Conservation (phyloP, 495 filamentous ascomycete species). For the Penicillium cinerascens region DNA sequence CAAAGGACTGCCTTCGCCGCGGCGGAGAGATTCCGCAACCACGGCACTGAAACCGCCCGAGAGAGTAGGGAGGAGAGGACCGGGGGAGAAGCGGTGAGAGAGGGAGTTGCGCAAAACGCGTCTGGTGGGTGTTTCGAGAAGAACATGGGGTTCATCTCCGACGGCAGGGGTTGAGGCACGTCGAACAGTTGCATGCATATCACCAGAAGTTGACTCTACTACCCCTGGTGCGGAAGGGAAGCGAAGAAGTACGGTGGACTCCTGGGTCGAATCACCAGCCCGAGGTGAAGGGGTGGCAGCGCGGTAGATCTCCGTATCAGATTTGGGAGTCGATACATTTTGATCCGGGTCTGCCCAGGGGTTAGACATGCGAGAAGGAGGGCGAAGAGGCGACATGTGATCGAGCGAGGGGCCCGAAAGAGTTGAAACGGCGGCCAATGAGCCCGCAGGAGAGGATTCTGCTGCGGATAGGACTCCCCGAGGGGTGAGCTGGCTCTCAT, state of each 20-base stretch:
- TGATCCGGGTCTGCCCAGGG: constrained; percentile 37
- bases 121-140: constrained; percentile 33
- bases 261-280: constrained; percentile 6
- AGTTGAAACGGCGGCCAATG: constrained; percentile 30
- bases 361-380: constrained; percentile 38
- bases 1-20: constrained; percentile 43
- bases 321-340: constrained; percentile 10
- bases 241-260: constrained; percentile 39
- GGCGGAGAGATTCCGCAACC: constrained; percentile 59
- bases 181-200: constrained; percentile 3
- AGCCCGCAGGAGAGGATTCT: constrained; percentile 33
- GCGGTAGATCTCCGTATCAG: constrained; percentile 28
- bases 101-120: constrained; percentile 35
- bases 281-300: constrained; percentile 30
- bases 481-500: constrained; percentile 35
- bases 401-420: constrained; percentile 30
- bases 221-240: constrained; percentile 38
- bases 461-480: constrained; percentile 32
- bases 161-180: constrained; percentile 18
- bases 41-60: constrained; percentile 56
- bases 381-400: constrained; percentile 29
- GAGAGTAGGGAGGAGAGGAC: constrained; percentile 38
- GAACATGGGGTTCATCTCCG: constrained; percentile 11
- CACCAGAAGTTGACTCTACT: constrained; percentile 18
- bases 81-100: constrained; percentile 41